Evolutionary conservation across 2,329 filamentous ascomycete species (phyloP).

Genomic region (Myriosclerotinia duriaeana): DNA sequence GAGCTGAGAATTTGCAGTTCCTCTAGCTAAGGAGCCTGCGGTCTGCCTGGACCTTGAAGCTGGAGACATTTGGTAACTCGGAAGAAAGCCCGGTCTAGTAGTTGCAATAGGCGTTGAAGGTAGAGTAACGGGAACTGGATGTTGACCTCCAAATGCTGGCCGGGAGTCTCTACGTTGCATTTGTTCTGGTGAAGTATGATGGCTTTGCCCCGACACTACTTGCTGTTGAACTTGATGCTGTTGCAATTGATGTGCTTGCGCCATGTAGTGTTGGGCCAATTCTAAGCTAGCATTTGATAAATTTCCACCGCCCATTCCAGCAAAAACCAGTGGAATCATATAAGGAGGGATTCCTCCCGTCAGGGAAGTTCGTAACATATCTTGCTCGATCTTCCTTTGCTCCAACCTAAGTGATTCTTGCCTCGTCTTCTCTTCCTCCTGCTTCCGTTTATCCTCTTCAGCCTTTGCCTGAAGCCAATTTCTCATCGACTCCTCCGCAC

Average conservation of each 20-base stretch:
- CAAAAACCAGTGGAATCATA: slow-evolving; percentile 73
- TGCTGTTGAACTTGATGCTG: slow-evolving; percentile 39
- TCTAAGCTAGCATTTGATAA: slow-evolving; percentile 62
- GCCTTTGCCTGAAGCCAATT: slow-evolving; percentile 69
- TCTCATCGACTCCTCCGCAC: slow-evolving; percentile 68
- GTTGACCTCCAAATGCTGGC: slow-evolving; percentile 35
- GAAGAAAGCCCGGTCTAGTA: slow-evolving; percentile 34
- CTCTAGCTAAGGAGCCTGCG: slow-evolving; percentile 32
- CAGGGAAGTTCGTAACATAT: slow-evolving; percentile 68
- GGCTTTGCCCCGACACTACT: slow-evolving; percentile 49
- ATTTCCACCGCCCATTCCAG: slow-evolving; percentile 65
- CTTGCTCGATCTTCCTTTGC: slow-evolving; percentile 70
- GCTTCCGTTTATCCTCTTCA: slow-evolving; percentile 70
- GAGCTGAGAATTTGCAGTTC: slow-evolving; percentile 40
- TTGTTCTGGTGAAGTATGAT: slow-evolving; percentile 53
- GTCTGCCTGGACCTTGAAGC: slow-evolving; percentile 38
- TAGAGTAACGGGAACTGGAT: slow-evolving; percentile 34
- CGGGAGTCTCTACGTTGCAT: slow-evolving; percentile 55
- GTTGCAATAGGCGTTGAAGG: slow-evolving; percentile 39
- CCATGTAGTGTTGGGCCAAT: slow-evolving; percentile 66
- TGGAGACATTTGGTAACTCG: slow-evolving; percentile 41
- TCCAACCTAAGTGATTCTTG: slow-evolving; percentile 67
- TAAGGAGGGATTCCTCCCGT: slow-evolving; percentile 69
- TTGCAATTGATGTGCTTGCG: slow-evolving; percentile 52
- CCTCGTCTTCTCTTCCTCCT: slow-evolving; percentile 69